Conservation (phyloP, 768 basidiomycete genomes). For the Amanita exitialis region DNA sequence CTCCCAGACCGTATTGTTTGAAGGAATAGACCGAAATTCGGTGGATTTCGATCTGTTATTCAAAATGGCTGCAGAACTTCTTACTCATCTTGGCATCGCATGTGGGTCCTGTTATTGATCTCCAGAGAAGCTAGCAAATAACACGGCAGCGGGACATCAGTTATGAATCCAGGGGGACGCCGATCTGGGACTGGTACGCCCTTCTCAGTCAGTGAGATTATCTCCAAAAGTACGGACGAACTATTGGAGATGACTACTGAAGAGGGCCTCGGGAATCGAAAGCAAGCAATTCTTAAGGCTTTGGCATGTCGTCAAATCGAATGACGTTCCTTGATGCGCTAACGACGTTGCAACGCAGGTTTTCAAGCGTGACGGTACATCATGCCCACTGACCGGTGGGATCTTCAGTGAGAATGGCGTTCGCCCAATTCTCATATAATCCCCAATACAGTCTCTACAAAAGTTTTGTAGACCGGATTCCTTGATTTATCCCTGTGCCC, state of each 20-base stretch:
- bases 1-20: conserved; percentile 11
- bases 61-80: conserved; percentile 7
- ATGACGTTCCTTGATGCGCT: not conserved
- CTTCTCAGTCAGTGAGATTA: not conserved
- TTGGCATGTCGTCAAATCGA: not conserved
- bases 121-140: not conserved
- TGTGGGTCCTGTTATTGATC: not conserved
- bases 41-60: conserved; percentile 6
- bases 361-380: not conserved
- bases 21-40: conserved; percentile 7
- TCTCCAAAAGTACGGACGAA: not conserved
- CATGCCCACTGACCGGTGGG: not conserved
- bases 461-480: not conserved
- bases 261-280: not conserved
- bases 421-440: conserved; percentile 6
- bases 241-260: not conserved
- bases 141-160: not conserved
- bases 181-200: not conserved
- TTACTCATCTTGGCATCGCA: conserved; percentile 8
- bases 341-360: not conserved
- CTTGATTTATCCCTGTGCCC: not conserved
- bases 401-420: not conserved
- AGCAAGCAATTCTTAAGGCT: not conserved
- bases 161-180: not conserved
- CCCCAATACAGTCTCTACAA: conserved; percentile 3